Conservation (phyloP, 78 protist genomes). For the Dictyostelium firmibasis region DNA sequence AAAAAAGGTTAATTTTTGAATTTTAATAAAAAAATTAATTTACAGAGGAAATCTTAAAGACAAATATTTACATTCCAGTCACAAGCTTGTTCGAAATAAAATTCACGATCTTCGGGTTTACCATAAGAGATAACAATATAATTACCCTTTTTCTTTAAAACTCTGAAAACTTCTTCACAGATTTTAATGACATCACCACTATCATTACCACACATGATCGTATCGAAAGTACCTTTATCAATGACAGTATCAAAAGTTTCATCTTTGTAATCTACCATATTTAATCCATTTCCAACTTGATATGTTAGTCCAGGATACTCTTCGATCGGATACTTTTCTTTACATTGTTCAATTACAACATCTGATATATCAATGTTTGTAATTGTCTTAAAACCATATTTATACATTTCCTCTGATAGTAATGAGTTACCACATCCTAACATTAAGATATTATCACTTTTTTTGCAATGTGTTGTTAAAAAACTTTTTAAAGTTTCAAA, state of each 20-base stretch:
- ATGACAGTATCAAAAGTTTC: slow-evolving; percentile 4
- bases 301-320: slow-evolving; percentile 1
- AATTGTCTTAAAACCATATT: slow-evolving; percentile 24
- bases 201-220: slow-evolving; percentile 72
- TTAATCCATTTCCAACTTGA: not conserved
- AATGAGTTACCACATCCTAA: slow-evolving; percentile 67
- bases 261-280: slow-evolving; percentile 21
- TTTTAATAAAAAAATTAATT: no score
- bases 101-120: slow-evolving; percentile 26
- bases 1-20: no score
- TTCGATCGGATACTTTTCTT: not conserved
- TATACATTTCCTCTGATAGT: slow-evolving; percentile 36
- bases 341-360: slow-evolving; percentile 42
- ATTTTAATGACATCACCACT: slow-evolving; percentile 26
- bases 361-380: slow-evolving; percentile 34
- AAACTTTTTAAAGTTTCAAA: slow-evolving; percentile 5
- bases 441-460: slow-evolving; percentile 34
- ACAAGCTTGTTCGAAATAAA: slow-evolving; percentile 1
- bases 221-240: slow-evolving; percentile 71
- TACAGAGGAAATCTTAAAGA: no score
- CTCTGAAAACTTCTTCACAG: slow-evolving; percentile 42
- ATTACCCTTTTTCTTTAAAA: slow-evolving; percentile 20
- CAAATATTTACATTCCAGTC: slow-evolving; percentile 21
- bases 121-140: slow-evolving; percentile 52
- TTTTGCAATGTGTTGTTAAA: not conserved